Evolutionary conservation across 108 stramenopile species (phyloP).

Genomic region (Nitzschia inconspicua): DNA sequence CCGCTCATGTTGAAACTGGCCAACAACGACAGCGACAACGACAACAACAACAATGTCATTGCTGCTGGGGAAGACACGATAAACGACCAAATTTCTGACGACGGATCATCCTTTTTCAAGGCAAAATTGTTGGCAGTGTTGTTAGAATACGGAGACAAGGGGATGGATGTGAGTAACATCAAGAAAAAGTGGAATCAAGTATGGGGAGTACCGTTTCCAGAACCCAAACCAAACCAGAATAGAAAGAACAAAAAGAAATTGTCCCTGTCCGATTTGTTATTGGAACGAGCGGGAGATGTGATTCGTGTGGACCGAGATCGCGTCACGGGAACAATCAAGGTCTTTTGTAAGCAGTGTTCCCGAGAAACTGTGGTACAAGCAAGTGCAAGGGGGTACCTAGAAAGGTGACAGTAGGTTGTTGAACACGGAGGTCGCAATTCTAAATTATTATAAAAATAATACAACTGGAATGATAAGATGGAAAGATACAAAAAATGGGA

Average conservation of each 20-base stretch:
- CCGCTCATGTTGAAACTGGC: conserved; percentile 36
- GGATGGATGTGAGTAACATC: conserved; percentile 60
- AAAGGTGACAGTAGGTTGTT: no score
- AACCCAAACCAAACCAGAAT: neutral
- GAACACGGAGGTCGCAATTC: no score
- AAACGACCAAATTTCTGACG: neutral
- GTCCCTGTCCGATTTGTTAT: conserved; percentile 11
- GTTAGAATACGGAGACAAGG: conserved; percentile 75
- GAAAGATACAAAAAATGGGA: no score
- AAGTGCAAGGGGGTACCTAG: no score
- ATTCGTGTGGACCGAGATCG: conserved; percentile 19
- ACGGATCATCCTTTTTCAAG: conserved; percentile 49
- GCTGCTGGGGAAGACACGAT: neutral
- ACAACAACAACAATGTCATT: neutral
- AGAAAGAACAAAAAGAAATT: neutral
- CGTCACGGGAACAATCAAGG: conserved; percentile 9
- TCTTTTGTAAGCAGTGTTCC: no score
- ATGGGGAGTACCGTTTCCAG: conserved; percentile 79
- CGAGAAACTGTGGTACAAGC: no score
- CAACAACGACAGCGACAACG: neutral
- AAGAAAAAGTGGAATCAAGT: conserved; percentile 79
- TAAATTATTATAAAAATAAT: no score
- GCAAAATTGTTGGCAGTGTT: conserved; percentile 71
- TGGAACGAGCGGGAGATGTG: conserved; percentile 23
- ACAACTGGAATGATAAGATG: no score